Base-by-base conservation (phyloP, 2,329 filamentous ascomycete genomes). In the Sarocladium brachiariae region DNA sequence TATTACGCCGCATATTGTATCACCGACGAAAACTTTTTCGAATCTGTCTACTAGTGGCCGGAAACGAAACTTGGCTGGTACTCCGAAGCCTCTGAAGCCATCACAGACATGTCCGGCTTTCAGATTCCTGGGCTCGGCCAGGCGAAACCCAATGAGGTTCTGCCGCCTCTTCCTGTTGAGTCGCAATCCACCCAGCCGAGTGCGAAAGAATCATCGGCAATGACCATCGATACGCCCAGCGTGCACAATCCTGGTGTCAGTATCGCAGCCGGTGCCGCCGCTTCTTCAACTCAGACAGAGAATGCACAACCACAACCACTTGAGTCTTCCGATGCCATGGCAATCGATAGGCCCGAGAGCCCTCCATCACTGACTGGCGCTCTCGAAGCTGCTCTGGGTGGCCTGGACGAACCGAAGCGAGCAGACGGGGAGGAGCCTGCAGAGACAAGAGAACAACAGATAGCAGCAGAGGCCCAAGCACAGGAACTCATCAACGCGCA, bases 61-160 rank as follows among this genome's bases (percentile, higher is more conserved):
- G n/a, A n/a, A n/a, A n/a, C n/a, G n/a, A n/a, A n/a, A n/a, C n/a
- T n/a, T n/a, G n/a, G n/a, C n/a, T 10, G 18, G 13, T 48, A 5
- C 4, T 14, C 25, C 19, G 4, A 14, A 9, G 38, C 31, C 50
- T 38, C 33, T 47, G 27, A 34, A 41, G 37, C 48, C 38, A 46
- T 43, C 49, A 52, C 43, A 21, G 33, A 7, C 9, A 72, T 72
- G 70, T 66, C 70, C 23, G 67, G 66, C 50, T 72, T 72, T 30
- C 67, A 70, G 51, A 72, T 72, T 30, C 70, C 70, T 25, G 70
- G 70, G 50, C 59, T 72, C 14, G 70, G 70, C 10, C 67, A 71
- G 53, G 70, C 70, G 47, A 70, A 68, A 54, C 68, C 68, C 4
- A 70, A 72, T 50, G 70, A 72, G 50, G 62, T 59, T 2, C 57